Base-by-base conservation (phyloP, 768 basidiomycete species). In the Naganishia vishniacii region DNA sequence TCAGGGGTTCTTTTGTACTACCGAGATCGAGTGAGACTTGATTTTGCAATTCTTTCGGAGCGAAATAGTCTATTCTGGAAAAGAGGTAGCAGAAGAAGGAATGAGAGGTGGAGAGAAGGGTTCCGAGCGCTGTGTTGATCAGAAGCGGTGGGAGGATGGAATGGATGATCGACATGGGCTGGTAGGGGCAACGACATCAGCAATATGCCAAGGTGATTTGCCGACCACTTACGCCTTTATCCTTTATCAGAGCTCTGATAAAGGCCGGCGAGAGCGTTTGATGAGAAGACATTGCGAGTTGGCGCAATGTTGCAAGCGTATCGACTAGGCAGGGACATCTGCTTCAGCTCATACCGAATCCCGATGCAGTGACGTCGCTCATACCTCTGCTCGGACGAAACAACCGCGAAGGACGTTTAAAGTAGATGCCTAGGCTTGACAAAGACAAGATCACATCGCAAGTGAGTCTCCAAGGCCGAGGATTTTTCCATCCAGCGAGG, bases 21-120 rank as follows among this genome's bases (percentile, higher is more conserved):
- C 16, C 15, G 37, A 45, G 69, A 29, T 28, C 28, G 40, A 29
- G 29, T 23, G n/a, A 26, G 18, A 37, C 23, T 56, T 20, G n/a
- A 44, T 13, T n/a, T 26, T 25, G 25, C 23, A 37, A 4, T 49
- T 46, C 46, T 48, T 12, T 70, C 60, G 60, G 73, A 67, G 63
- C 73, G 69, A 41, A 68, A 63, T 4, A 76, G 25, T 61, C 65
- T 60, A 37, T 69, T 66, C 26, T 71, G 61, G 37, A 61, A 32
- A 20, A 69, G 63, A 25, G 71, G 37, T 63, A 63, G 42, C 61
- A 71, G 61, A 76, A 71, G 48, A 72, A 67, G n/a, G 73, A 72
- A 44, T 76, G 75, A 41, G 70, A 70, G 3, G 72, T 73, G 71
- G 73, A 76, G 15, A 76, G 70, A 26, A 76, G 65, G 46, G 75